Percentiles rank a stretch among this genome's conserved stretches.
phyloP scores from a whole-genome alignment of 352 stramenopile species.

The Hyaloperonospora arabidopsidis region DNA sequence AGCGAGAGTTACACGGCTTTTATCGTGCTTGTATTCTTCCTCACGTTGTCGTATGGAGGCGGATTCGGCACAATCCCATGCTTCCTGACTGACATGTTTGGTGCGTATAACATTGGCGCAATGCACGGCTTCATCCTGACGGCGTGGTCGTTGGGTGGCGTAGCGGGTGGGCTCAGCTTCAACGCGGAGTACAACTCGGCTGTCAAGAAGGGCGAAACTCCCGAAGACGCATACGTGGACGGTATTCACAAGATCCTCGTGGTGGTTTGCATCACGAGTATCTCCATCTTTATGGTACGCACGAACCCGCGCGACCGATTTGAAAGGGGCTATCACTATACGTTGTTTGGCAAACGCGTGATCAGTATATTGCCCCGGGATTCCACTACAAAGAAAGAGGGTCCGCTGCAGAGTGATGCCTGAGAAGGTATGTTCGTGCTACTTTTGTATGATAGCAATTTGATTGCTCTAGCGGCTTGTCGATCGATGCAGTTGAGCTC shows the following conservation, averaged over 20 bases:
- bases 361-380: constrained; percentile 54
- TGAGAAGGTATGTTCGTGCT: too few species aligned
- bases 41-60: constrained; percentile 65
- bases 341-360: constrained; percentile 47
- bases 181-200: constrained; percentile 42
- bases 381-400: neutral
- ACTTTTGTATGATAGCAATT: too few species aligned
- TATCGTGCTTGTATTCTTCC: constrained; percentile 49
- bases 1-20: constrained; percentile 53
- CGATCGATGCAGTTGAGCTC: too few species aligned
- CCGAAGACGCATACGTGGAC: constrained; percentile 50
- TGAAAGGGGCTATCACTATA: constrained; percentile 60
- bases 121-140: constrained; percentile 79
- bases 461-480: too few species aligned
- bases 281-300: constrained; percentile 63
- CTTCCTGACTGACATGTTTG: constrained; percentile 83
- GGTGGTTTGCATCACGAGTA: constrained; percentile 47
- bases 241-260: constrained; percentile 74
- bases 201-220: constrained; percentile 23
- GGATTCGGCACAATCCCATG: constrained; percentile 69
- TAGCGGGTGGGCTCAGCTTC: constrained; percentile 66
- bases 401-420: too few species aligned
- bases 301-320: constrained; percentile 68
- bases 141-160: constrained; percentile 71
- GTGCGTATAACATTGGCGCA: constrained; percentile 70